Evolutionary conservation across 805 yeast species (phyloP).

Genomic region (Starmerella apicola): DNA sequence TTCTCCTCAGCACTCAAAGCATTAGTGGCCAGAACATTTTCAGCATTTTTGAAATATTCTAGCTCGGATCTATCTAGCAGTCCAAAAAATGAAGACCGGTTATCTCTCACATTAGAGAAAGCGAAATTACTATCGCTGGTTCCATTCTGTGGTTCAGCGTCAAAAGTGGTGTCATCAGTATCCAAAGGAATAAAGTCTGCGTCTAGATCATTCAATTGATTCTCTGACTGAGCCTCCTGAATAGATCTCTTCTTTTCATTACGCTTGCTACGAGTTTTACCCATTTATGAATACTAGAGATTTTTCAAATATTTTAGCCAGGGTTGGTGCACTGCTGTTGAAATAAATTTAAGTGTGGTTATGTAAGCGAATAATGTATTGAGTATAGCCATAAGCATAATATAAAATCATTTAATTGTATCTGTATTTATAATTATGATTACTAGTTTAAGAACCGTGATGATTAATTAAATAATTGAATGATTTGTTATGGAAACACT

Average conservation of each 20-base stretch:
- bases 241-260: conserved; percentile 14
- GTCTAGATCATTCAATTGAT: conserved; percentile 6
- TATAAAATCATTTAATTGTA: no score
- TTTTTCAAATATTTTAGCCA: conserved; percentile 1
- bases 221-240: conserved; percentile 4
- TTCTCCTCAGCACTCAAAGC: conserved; percentile 71
- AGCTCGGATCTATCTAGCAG: conserved; percentile 70
- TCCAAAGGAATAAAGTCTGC: conserved; percentile 23
- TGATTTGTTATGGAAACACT: no score
- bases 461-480: no score
- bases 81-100: conserved; percentile 57
- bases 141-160: conserved; percentile 7
- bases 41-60: conserved; percentile 89
- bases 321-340: no score
- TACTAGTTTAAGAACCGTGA: no score
- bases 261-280: conserved; percentile 15
- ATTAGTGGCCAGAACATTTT: conserved; percentile 67
- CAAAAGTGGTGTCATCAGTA: conserved; percentile 7
- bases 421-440: no score
- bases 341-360: no score
- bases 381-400: no score
- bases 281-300: conserved; percentile 6
- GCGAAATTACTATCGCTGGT: conserved; percentile 5
- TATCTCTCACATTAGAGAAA: conserved; percentile 7
- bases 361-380: no score